Conservation (phyloP, 2,329 filamentous ascomycete genomes). For the Arthrobotrys sinensis region DNA sequence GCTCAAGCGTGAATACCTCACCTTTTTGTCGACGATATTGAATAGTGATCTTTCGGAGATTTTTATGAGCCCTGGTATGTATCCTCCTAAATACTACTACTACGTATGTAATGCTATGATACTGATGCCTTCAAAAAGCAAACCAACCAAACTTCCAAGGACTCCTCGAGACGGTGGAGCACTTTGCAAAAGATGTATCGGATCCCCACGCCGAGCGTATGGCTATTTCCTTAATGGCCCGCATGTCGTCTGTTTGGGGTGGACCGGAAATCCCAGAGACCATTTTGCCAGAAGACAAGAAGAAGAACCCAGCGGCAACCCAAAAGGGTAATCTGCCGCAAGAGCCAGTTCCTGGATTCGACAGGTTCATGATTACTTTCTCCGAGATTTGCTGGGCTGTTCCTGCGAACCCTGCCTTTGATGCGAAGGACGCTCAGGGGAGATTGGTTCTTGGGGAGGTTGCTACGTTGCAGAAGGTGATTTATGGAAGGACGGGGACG, state of each 20-base stretch:
- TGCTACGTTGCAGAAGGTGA: conserved; percentile 86
- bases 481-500: conserved; percentile 90
- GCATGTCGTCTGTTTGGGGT: conserved; percentile 91
- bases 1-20: conserved; percentile 92
- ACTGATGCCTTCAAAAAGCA: conserved; percentile 66
- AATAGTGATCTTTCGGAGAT: conserved; percentile 91
- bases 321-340: conserved; percentile 70
- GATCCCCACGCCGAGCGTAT: conserved; percentile 79
- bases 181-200: conserved; percentile 82
- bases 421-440: conserved; percentile 87
- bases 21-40: conserved; percentile 90
- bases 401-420: conserved; percentile 83
- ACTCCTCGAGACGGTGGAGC: conserved; percentile 86
- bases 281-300: conserved; percentile 62
- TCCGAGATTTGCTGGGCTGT: conserved; percentile 92
- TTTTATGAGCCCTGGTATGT: conserved; percentile 82
- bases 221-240: conserved; percentile 84
- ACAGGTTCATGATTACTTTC: conserved; percentile 89
- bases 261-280: conserved; percentile 78
- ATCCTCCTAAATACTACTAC: background rate
- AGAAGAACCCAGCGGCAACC: conserved; percentile 67
- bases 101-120: background rate
- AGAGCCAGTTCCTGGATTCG: conserved; percentile 83
- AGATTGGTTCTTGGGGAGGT: conserved; percentile 91
- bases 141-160: conserved; percentile 94